Conservation (phyloP, 1,284 basidiomycete species). For the Baeospora myosura region DNA sequence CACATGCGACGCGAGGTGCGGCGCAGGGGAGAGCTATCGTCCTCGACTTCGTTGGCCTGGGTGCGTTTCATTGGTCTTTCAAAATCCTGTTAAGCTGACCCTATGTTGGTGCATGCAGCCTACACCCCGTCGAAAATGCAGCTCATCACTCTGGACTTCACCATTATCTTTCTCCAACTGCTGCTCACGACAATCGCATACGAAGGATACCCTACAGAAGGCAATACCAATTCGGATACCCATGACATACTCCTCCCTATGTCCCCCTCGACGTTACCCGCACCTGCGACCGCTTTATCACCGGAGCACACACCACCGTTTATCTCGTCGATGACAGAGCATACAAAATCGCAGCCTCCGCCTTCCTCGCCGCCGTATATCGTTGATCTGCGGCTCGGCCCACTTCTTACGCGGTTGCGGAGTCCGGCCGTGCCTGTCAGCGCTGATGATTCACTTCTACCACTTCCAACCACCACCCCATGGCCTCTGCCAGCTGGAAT, state of each 20-base stretch:
- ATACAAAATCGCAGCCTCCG: conserved; percentile 20
- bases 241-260: conserved; percentile 27
- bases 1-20: conserved; percentile 44
- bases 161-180: conserved; percentile 58
- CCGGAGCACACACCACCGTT: conserved; percentile 12
- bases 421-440: conserved; percentile 40
- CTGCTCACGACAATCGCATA: conserved; percentile 60
- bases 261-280: conserved; percentile 16
- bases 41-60: conserved; percentile 70
- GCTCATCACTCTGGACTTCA: conserved; percentile 55
- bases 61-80: conserved; percentile 32
- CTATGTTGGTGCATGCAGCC: conserved; percentile 28
- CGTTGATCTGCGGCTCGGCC: conserved; percentile 50
- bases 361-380: conserved; percentile 35
- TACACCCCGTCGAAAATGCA: conserved; percentile 54
- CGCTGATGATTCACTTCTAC: conserved; percentile 32
- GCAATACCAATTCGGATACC: conserved; percentile 20
- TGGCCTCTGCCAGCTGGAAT: conserved; percentile 31
- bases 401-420: conserved; percentile 47
- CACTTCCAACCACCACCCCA: conserved; percentile 55
- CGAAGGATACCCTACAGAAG: conserved; percentile 41
- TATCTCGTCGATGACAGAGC: conserved; percentile 18
- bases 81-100: background rate
- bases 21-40: conserved; percentile 51
- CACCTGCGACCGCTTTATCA: conserved; percentile 17